phyloP scores from a whole-genome alignment of 768 basidiomycete genomes.

The Rickenella mellea region DNA sequence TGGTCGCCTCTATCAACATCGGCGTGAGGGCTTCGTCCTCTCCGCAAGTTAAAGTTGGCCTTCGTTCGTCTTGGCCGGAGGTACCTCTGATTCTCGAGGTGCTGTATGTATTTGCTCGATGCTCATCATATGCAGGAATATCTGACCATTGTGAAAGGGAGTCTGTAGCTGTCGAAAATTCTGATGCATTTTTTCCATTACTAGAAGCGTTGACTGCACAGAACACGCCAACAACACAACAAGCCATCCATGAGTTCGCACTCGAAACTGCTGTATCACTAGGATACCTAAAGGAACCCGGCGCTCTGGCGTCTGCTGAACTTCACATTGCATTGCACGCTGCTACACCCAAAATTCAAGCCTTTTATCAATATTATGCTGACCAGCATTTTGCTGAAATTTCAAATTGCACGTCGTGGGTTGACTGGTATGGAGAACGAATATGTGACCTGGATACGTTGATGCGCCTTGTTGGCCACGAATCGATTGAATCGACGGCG shows the following conservation, averaged over 20 bases:
- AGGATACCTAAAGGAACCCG: constrained; percentile 39
- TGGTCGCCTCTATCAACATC: too few species aligned
- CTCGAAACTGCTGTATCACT: constrained; percentile 39
- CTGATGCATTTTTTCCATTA: constrained; percentile 66
- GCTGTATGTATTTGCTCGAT: constrained; percentile 15
- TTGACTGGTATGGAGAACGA: constrained; percentile 73
- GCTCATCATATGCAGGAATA: not conserved
- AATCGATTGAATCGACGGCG: constrained; percentile 37
- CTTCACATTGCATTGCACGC: constrained; percentile 72
- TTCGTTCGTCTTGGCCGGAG: constrained; percentile 26
- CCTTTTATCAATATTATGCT: constrained; percentile 69
- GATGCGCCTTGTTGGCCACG: constrained; percentile 38
- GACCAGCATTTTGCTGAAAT: constrained; percentile 19
- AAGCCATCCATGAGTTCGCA: constrained; percentile 45
- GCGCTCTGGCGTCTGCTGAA: constrained; percentile 48
- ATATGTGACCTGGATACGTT: constrained; percentile 61
- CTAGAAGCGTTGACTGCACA: constrained; percentile 56
- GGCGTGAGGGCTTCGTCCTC: constrained; percentile 7
- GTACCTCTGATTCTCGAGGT: constrained; percentile 21
- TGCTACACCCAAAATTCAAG: constrained; percentile 72
- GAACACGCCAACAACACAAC: constrained; percentile 31
- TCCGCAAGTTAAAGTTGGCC: constrained; percentile 25
- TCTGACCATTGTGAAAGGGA: constrained; percentile 46
- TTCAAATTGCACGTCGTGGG: constrained; percentile 57
- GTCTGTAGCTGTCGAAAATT: constrained; percentile 64